Conservation (phyloP, 1,284 basidiomycete species). For the Malassezia yamatoensis region DNA sequence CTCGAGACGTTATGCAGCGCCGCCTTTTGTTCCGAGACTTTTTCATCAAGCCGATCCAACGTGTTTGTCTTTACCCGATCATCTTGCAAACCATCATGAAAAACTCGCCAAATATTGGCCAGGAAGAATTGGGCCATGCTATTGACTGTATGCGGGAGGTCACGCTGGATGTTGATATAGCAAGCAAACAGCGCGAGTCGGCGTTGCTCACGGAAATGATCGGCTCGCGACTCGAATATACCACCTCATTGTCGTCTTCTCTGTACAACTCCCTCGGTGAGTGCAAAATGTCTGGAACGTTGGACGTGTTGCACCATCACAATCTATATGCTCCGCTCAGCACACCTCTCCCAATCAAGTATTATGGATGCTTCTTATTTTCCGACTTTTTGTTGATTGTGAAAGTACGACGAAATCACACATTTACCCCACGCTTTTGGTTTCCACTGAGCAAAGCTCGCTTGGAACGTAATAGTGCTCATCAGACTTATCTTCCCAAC, state of each 20-base stretch:
- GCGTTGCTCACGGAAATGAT: slow-evolving; percentile 38
- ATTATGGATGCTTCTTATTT: slow-evolving; percentile 41
- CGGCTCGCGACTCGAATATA: slow-evolving; percentile 33
- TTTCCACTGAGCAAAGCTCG: slow-evolving; percentile 40
- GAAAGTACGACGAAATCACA: slow-evolving; percentile 40
- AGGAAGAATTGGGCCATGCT: slow-evolving; percentile 20
- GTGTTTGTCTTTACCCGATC: slow-evolving; percentile 43
- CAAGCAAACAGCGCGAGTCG: slow-evolving; percentile 33
- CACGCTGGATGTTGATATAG: slow-evolving; percentile 38
- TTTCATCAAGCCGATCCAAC: slow-evolving; percentile 46
- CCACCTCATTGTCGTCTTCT: slow-evolving; percentile 21
- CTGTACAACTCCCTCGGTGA: slow-evolving; percentile 35
- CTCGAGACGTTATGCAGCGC: slow-evolving; percentile 10
- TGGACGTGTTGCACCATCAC: slow-evolving; percentile 45
- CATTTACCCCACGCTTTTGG: slow-evolving; percentile 40
- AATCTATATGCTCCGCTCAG: slow-evolving; percentile 26
- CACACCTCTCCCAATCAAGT: slow-evolving; percentile 42
- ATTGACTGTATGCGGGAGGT: slow-evolving; percentile 34
- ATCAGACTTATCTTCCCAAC: slow-evolving; percentile 28
- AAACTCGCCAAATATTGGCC: slow-evolving; percentile 23
- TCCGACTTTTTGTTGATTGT: slow-evolving; percentile 35
- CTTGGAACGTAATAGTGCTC: slow-evolving; percentile 25
- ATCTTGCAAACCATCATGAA: slow-evolving; percentile 40
- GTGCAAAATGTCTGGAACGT: slow-evolving; percentile 35
- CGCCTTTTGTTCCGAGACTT: slow-evolving; percentile 42